A percentile compares a stretch with the other conserved stretches of the same genome.
phyloP scores from a whole-genome alignment of 2,329 filamentous ascomycete genomes.

The Colletotrichum falcatum region DNA sequence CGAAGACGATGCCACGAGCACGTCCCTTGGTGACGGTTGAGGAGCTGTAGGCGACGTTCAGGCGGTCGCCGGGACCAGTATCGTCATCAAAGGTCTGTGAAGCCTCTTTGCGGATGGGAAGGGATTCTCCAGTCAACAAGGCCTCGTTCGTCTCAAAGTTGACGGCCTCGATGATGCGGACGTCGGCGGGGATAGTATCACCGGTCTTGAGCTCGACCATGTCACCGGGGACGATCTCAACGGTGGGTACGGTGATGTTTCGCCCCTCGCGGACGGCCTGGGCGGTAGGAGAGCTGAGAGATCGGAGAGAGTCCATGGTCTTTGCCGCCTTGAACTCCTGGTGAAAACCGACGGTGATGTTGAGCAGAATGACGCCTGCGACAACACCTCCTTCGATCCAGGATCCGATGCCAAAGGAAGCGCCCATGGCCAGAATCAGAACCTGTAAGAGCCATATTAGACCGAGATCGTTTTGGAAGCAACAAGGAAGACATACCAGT shows the following conservation, averaged over 20 bases:
- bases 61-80: slow-evolving; percentile 66
- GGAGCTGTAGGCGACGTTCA: slow-evolving; percentile 73
- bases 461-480: background rate
- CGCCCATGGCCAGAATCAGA: slow-evolving; percentile 68
- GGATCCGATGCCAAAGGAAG: slow-evolving; percentile 68
- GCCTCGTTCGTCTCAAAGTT: slow-evolving; percentile 78
- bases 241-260: slow-evolving; percentile 53
- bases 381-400: slow-evolving; percentile 72
- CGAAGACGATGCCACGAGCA: slow-evolving; percentile 69
- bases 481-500: slow-evolving; percentile 57
- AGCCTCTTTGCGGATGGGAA: slow-evolving; percentile 68
- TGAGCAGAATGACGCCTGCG: slow-evolving; percentile 67
- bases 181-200: slow-evolving; percentile 71
- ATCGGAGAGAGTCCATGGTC: slow-evolving; percentile 61
- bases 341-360: slow-evolving; percentile 65
- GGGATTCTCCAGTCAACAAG: slow-evolving; percentile 72
- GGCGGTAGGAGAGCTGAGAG: slow-evolving; percentile 58
- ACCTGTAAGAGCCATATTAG: slow-evolving; percentile 50
- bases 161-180: slow-evolving; percentile 68
- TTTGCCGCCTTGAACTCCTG: slow-evolving; percentile 62
- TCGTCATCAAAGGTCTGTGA: slow-evolving; percentile 55
- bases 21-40: slow-evolving; percentile 72
- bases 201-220: slow-evolving; percentile 66
- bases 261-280: slow-evolving; percentile 57
- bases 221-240: slow-evolving; percentile 68